Percentiles rank a stretch among this genome's conserved stretches.
These are phyloP conservation scores for Elsinoe australis DNA, from an alignment of 2,329 filamentous ascomycete species.

Conservation along the genomic window DNA sequence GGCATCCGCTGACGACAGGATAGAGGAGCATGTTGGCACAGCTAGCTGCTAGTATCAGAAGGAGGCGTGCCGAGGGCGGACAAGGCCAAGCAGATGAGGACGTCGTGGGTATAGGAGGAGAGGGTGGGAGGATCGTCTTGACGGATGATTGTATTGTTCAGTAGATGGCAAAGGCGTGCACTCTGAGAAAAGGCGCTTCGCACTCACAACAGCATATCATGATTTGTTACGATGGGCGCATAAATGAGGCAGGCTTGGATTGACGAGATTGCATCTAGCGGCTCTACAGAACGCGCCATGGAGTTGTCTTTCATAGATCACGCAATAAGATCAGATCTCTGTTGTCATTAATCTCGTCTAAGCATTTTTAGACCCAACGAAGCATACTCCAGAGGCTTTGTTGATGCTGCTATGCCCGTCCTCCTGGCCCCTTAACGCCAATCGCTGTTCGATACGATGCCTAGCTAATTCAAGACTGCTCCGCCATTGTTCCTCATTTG, in stretches of 20 bases:
- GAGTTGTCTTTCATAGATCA: too few species aligned
- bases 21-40: conserved; percentile 26
- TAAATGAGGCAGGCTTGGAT: too few species aligned
- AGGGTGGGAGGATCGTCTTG: conserved; percentile 21
- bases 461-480: not conserved
- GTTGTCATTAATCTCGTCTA: too few species aligned
- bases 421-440: not conserved
- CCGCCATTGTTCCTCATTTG: conserved; percentile 35
- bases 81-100: conserved; percentile 17
- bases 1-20: conserved; percentile 17
- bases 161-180: conserved; percentile 11
- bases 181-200: not conserved
- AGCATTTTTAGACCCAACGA: too few species aligned
- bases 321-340: too few species aligned
- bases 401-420: not conserved
- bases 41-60: conserved; percentile 23
- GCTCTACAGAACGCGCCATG: too few species aligned
- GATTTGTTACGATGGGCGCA: too few species aligned
- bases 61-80: conserved; percentile 17
- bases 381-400: not conserved
- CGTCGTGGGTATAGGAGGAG: conserved; percentile 15
- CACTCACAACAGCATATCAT: too few species aligned
- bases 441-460: not conserved
- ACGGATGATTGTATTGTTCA: conserved; percentile 27
- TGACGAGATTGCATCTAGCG: too few species aligned